Base-by-base conservation (phyloP, 768 basidiomycete genomes). In the Kwoniella mangroviensis region DNA sequence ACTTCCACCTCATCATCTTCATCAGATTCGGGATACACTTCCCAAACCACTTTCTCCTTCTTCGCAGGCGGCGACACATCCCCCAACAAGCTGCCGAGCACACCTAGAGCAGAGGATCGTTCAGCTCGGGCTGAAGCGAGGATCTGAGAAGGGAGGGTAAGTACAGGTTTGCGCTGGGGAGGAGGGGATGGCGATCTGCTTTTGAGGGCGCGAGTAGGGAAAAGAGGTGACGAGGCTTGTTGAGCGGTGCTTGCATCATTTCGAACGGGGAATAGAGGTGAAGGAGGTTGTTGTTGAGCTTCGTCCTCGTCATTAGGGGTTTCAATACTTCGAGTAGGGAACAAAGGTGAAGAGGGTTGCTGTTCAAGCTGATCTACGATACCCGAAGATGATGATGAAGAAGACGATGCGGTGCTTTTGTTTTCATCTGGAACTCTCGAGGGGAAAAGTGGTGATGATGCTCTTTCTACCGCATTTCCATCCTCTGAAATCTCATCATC, bases 391-490 rank as follows among this genome's bases (percentile, higher is more conserved):
- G 45, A 19, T 13, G 19, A 17, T 15, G 19, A 19, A 49, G 45
- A 19, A 49, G 45, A 19, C 45, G 45, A 17, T 49, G 45, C 4
- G 0, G 45, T 17, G 15, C 13, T 49, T 15, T 49, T 9, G 6
- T 28, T 10, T n/a, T 42, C 54, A 4, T 22, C 34, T 28, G 53
- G 56, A 54, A 60, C 53, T 61, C 63, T 22, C 24, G 63, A 12
- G 2, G 69, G 69, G 63, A 70, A 70, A 6, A 71, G 60, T 2
- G 70, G 70, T n/a, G 70, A 67, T 26, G 57, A 58, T 15, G 41
- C 43, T 56, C 42, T 7, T 26, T 56, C 53, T n/a, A 34, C 34
- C 34, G 34, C 34, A 7, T 1, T 34, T 7, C 42, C 22, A 19
- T 24, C 34, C 40, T 64, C 24, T 7, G 15, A 19, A 9, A 10